Conservation (phyloP, 1,284 basidiomycete genomes). For the Sporisorium iseilematis-ciliati region DNA sequence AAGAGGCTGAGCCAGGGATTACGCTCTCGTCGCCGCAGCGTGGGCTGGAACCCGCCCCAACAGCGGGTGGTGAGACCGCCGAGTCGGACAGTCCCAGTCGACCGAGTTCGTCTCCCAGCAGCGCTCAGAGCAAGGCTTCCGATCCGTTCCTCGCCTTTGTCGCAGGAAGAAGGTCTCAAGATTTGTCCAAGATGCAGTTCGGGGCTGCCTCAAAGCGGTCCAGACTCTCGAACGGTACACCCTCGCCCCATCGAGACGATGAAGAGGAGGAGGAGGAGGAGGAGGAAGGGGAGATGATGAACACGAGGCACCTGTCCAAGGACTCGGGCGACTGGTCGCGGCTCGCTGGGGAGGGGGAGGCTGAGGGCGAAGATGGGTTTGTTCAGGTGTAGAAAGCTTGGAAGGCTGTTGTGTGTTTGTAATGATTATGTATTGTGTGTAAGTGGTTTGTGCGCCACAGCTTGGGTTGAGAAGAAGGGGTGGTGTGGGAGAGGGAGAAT, state of each 20-base stretch:
- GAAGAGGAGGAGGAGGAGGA: slow-evolving; percentile 4
- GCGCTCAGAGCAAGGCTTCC: slow-evolving; percentile 11
- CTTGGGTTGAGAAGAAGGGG: too few relatives aligned
- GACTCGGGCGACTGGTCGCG: slow-evolving; percentile 49
- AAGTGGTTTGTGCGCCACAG: too few relatives aligned
- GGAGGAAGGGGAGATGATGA: slow-evolving; percentile 33
- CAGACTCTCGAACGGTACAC: slow-evolving; percentile 24
- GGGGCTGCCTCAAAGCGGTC: slow-evolving; percentile 21
- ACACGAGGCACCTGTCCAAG: slow-evolving; percentile 18
- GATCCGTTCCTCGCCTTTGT: slow-evolving; percentile 62
- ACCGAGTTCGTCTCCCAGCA: neutral
- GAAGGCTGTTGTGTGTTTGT: neutral
- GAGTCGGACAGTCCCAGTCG: slow-evolving; percentile 34
- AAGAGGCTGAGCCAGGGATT: slow-evolving; percentile 24
- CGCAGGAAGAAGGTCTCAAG: slow-evolving; percentile 44
- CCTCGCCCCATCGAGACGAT: slow-evolving; percentile 11
- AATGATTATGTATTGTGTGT: neutral
- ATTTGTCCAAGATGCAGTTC: slow-evolving; percentile 21
- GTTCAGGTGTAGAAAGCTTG: slow-evolving; percentile 29
- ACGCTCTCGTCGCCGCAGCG: slow-evolving; percentile 51
- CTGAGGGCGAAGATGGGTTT: slow-evolving; percentile 44
- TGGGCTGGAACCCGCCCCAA: slow-evolving; percentile 10
- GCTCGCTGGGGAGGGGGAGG: slow-evolving; percentile 17
- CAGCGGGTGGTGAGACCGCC: neutral
- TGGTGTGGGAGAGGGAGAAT: too few relatives aligned